A percentile compares a stretch with the other conserved stretches of the same genome.
Conservation (phyloP, 257 asterid species). For the Nicotiana otophora region DNA sequence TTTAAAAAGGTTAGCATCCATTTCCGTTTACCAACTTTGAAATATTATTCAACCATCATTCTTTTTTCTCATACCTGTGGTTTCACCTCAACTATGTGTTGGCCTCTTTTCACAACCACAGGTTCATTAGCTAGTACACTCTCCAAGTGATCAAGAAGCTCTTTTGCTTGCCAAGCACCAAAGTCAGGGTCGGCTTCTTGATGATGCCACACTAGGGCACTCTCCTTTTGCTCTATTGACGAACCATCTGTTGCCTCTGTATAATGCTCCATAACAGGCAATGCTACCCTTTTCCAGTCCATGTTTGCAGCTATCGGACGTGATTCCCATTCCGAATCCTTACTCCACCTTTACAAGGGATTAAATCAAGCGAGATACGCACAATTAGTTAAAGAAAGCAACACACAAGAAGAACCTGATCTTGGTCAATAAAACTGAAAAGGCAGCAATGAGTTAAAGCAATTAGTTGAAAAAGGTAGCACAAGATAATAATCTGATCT, state of each 20-base stretch:
- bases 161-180: constrained; percentile 82
- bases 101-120: constrained; percentile 72
- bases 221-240: constrained; percentile 75
- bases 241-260: constrained; percentile 91
- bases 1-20: background rate
- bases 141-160: constrained; percentile 85
- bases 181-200: constrained; percentile 92
- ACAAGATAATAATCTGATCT: too few relatives aligned
- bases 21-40: background rate
- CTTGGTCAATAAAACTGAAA: too few relatives aligned
- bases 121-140: constrained; percentile 89
- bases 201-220: constrained; percentile 91
- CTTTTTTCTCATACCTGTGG: constrained; percentile 55
- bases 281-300: constrained; percentile 59
- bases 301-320: constrained; percentile 34
- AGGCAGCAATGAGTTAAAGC: constrained; percentile 23
- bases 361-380: too few relatives aligned
- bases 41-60: background rate
- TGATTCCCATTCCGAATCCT: constrained; percentile 59
- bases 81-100: constrained; percentile 83
- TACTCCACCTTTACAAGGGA: constrained; percentile 32
- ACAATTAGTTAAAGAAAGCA: too few relatives aligned
- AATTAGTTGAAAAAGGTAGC: background rate
- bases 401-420: too few relatives aligned
- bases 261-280: constrained; percentile 82